Evolutionary conservation across 2,329 filamentous ascomycete genomes (phyloP).

Genomic region (Colletotrichum sojae): DNA sequence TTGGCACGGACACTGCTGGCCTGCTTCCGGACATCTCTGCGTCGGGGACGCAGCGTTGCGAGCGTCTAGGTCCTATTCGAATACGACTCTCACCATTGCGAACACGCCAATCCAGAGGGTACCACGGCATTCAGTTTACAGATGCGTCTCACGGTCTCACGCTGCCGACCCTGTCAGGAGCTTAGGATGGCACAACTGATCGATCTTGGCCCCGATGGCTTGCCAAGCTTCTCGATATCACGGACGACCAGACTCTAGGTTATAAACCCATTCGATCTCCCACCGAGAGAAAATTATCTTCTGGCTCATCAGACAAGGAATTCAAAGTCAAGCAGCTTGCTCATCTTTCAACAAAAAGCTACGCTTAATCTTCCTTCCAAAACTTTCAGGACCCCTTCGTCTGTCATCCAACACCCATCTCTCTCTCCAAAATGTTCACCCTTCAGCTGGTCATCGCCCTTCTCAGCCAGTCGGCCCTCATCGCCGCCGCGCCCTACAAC

Average conservation of each 20-base stretch:
- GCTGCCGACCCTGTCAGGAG: slow-evolving; percentile 5
- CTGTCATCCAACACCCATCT: slow-evolving; percentile 2
- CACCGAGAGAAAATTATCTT: background rate
- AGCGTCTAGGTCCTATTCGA: background rate
- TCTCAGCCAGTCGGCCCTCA: slow-evolving; percentile 29
- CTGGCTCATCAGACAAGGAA: slow-evolving; percentile 36
- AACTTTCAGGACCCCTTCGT: slow-evolving; percentile 28
- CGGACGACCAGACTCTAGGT: slow-evolving; percentile 19
- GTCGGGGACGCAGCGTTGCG: slow-evolving; percentile 31
- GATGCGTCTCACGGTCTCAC: slow-evolving; percentile 28
- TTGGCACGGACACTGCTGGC: slow-evolving; percentile 3
- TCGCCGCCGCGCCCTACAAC: slow-evolving; percentile 19
- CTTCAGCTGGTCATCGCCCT: slow-evolving; percentile 28
- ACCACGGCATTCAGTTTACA: background rate
- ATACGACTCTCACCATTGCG: background rate
- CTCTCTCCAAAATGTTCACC: slow-evolving; percentile 25
- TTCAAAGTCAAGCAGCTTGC: slow-evolving; percentile 22
- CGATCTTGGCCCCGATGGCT: background rate
- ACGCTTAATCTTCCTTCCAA: slow-evolving; percentile 4
- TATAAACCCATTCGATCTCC: slow-evolving; percentile 39
- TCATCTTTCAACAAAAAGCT: slow-evolving; percentile 6
- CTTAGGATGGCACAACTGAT: background rate
- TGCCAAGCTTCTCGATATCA: slow-evolving; percentile 2
- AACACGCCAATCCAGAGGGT: background rate
- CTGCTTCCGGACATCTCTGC: background rate